These are phyloP conservation scores for Salvia hispanica DNA, from an alignment of 257 asterid species.

Conservation along the genomic window DNA sequence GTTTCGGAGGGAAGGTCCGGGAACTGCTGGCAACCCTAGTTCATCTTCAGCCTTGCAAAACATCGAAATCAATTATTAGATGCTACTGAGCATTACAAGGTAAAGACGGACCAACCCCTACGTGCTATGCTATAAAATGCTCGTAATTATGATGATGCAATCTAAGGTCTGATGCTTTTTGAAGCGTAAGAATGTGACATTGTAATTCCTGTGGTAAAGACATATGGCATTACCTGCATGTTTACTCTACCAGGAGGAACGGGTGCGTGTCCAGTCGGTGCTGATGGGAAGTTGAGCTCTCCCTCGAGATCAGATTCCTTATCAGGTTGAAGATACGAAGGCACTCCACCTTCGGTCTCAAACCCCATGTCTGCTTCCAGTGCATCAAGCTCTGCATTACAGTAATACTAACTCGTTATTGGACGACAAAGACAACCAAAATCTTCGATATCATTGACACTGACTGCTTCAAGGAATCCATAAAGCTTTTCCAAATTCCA, in stretches of 20 bases:
- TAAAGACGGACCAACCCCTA: neutral
- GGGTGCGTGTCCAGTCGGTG: slow-evolving; percentile 72
- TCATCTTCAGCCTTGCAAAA: slow-evolving; percentile 65
- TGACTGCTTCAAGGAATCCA: neutral
- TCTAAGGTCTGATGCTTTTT: neutral
- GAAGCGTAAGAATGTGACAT: neutral
- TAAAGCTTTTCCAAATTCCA: neutral
- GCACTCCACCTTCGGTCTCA: slow-evolving; percentile 70
- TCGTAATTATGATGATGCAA: neutral
- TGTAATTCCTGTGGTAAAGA: neutral
- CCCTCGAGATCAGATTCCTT: slow-evolving; percentile 56
- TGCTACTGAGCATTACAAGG: neutral
- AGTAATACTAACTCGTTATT: neutral
- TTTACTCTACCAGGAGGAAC: slow-evolving; percentile 52
- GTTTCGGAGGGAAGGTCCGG: slow-evolving; percentile 66
- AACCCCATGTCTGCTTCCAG: slow-evolving; percentile 82
- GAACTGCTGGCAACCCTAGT: slow-evolving; percentile 71
- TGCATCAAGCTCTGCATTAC: slow-evolving; percentile 73
- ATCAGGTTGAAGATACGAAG: slow-evolving; percentile 76
- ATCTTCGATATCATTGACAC: neutral
- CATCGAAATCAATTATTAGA: slow-evolving; percentile 13
- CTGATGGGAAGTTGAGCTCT: slow-evolving; percentile 72
- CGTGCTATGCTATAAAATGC: neutral
- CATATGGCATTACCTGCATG: slow-evolving; percentile 41
- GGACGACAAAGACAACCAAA: neutral